A percentile compares a stretch with the other conserved stretches of the same genome.
These are phyloP conservation scores for Sugiyamaella qingdaonensis DNA, from an alignment of 805 yeast genomes.

Conservation along the genomic window DNA sequence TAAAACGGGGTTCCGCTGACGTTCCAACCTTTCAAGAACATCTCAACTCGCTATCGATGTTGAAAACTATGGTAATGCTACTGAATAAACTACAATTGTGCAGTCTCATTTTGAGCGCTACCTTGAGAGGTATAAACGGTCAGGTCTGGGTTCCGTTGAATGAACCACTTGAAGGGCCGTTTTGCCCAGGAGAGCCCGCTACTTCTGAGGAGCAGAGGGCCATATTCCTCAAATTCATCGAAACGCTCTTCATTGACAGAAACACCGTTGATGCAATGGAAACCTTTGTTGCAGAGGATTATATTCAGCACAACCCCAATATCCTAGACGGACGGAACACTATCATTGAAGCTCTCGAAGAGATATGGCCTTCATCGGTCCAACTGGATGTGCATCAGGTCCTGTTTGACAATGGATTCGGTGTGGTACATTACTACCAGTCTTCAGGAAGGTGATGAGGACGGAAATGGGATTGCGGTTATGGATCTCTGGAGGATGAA, in stretches of 20 bases:
- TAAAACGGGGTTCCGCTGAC: too few species aligned
- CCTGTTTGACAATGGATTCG: neutral
- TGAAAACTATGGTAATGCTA: too few species aligned
- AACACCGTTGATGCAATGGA: neutral
- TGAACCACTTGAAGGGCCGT: neutral
- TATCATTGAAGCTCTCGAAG: neutral
- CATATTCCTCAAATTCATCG: neutral
- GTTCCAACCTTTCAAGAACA: too few species aligned
- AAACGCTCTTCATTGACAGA: neutral
- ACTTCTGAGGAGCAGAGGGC: neutral
- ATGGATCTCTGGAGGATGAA: neutral
- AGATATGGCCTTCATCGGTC: neutral
- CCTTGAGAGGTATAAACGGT: neutral
- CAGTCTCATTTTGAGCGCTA: too few species aligned
- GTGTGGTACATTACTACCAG: neutral
- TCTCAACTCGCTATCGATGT: too few species aligned
- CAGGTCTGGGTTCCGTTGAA: neutral
- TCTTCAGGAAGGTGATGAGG: neutral
- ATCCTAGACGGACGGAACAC: neutral
- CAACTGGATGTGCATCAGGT: neutral
- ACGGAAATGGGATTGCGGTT: neutral
- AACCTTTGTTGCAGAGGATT: neutral
- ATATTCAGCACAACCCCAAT: neutral
- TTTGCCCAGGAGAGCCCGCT: neutral
- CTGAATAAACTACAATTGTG: too few species aligned